A percentile compares a stretch with the other conserved stretches of the same genome.
These are phyloP conservation scores for Puccinia triticina DNA, from an alignment of 1,284 basidiomycete genomes.

Conservation along the genomic window DNA sequence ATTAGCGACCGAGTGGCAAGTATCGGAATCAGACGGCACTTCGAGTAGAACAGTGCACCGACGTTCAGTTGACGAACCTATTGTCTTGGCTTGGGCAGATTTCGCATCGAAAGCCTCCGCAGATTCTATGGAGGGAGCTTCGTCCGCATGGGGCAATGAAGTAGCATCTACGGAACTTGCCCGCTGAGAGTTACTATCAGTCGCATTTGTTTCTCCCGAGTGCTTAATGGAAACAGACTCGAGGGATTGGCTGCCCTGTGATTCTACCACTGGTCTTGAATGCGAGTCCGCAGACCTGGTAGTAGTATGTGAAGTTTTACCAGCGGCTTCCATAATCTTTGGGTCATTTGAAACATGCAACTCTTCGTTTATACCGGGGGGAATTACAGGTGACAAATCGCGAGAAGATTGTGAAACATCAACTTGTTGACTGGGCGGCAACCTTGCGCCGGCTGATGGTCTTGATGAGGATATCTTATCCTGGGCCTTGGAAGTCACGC, in stretches of 20 bases:
- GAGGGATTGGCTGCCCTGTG: not conserved
- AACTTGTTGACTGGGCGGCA: not conserved
- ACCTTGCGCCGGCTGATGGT: not conserved
- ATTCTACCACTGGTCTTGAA: not conserved
- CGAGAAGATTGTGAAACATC: not conserved
- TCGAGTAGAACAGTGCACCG: conserved; percentile 22
- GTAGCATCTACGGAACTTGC: not conserved
- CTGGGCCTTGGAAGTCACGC: not conserved
- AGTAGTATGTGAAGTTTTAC: too few species aligned
- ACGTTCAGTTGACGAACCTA: conserved; percentile 16
- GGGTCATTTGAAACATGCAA: not conserved
- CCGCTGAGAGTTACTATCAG: not conserved
- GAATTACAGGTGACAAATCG: not conserved
- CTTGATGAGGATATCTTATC: not conserved
- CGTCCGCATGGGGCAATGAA: not conserved
- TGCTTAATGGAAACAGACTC: not conserved
- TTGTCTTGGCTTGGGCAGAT: conserved; percentile 8
- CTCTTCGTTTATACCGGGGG: not conserved
- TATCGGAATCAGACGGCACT: conserved; percentile 4
- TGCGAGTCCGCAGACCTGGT: not conserved
- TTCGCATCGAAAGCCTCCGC: not conserved
- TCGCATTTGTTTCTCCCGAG: not conserved
- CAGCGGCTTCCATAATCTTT: not conserved
- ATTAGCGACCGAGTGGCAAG: not conserved
- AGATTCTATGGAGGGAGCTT: not conserved